phyloP scores from a whole-genome alignment of 2,329 filamentous ascomycete genomes.

The Xylaria hypoxylon region DNA sequence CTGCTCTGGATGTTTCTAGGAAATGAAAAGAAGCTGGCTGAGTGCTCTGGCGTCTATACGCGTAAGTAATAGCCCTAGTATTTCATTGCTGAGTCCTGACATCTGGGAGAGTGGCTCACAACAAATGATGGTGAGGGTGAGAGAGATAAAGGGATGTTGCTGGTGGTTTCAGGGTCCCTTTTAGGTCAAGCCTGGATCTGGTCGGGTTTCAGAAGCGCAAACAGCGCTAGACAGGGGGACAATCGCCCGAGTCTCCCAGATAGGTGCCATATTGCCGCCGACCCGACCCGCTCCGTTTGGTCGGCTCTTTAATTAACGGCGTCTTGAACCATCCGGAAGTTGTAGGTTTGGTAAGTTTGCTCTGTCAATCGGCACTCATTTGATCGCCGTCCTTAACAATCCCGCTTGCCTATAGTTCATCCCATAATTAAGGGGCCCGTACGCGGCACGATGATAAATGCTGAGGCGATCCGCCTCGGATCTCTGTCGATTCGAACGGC shows the following conservation, averaged over 20 bases:
- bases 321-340: neutral
- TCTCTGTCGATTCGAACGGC: conserved; percentile 41
- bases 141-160: conserved; percentile 17
- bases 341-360: neutral
- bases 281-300: conserved; percentile 13
- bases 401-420: conserved; percentile 17
- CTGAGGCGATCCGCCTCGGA: conserved; percentile 41
- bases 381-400: neutral
- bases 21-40: conserved; percentile 17
- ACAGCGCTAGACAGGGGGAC: neutral
- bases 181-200: conserved; percentile 20
- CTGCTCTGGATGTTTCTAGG: conserved; percentile 24
- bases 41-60: neutral
- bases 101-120: neutral
- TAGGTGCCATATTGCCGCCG: neutral
- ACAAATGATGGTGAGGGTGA: conserved; percentile 13
- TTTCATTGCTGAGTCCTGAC: neutral
- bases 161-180: conserved; percentile 23
- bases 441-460: conserved; percentile 28
- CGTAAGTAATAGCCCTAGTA: neutral
- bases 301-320: neutral
- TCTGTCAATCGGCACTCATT: neutral
- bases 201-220: conserved; percentile 31
- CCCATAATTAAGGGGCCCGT: conserved; percentile 21
- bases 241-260: neutral